Base-by-base conservation (phyloP, 169 alveolate genomes). In the Theileria orientalis region DNA sequence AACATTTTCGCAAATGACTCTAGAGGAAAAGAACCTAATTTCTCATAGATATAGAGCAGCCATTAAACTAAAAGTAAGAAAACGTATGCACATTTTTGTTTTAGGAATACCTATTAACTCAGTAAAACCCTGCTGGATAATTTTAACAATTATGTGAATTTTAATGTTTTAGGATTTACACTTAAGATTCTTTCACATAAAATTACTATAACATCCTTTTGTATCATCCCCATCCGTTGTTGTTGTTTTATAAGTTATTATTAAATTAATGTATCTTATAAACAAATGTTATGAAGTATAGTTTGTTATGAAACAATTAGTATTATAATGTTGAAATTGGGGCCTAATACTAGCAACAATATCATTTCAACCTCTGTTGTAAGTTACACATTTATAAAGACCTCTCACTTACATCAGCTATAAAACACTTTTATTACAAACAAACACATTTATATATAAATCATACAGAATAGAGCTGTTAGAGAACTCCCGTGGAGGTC, bases 401-500 rank as follows among this genome's bases (percentile, higher is more conserved):
- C n/a, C n/a, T n/a, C n/a, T n/a, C 64, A 56, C 27, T 14, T 13
- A 56, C 13, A 14, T 56, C 47, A 13, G 64, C 54, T 13, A 29
- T 56, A 14, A 14, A 56, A 13, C 21, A 56, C 16, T 14, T 56
- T 56, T 56, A 56, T 21, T 56, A 19, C 16, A 13, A 13, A 13
- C 13, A 21, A 13, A 14, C 14, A 14, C 54, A 56, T 56, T 0
- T 11, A 42, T 64, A 46, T 59, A 23, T 61, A 42, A n/a, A 41
- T 14, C 14, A 29, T 21, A 13, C 54, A 91, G 95, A 86, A 91
- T 63, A 74, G 96, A 9, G 92, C 84, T 52, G 84, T 85, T 23
- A 77, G 94, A 25, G 94, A 91, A 33, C 80, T 92, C 21, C 96
- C 96, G 0, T 90, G 91, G 87, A 77, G 90, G 56, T 87, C 94